Base-by-base conservation (phyloP, 78 protist species). In the Planoprotostelium fungivorum region DNA sequence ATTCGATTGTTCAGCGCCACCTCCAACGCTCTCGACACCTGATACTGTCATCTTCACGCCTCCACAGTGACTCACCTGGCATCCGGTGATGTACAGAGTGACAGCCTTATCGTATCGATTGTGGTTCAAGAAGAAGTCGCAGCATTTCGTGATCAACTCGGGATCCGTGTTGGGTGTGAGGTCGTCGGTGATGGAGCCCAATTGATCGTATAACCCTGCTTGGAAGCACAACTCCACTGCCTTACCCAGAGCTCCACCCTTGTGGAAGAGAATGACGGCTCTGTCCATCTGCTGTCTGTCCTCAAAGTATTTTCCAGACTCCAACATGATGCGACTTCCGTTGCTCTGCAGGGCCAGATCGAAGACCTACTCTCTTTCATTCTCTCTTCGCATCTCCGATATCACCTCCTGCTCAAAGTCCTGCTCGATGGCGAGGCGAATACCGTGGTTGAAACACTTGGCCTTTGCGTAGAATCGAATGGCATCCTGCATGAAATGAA, bases 211-310 rank as follows among this genome's bases (percentile, higher is more conserved):
- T 31, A 90, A 90, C 84, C 89, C 63, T 28, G 85, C 35, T 1
- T 83, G 89, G 94, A 97, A 91, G 93, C 96, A 93, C 86, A 96
- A 38, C 1, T 94, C 94, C 38, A 96, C 16, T 25, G 97, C 97
- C 83, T 39, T n/a, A 25, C 83, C n/a, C 28, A 89, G 28, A 10
- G 86, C 9, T n/a, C 98, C 98, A 29, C 92, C 96, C 35, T 91
- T 89, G 36, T 93, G 94, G 91, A 93, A 96, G 51, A 96, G 95
- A 0, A 37, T 5, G 25, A 94, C 91, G 28, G 98, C 97, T 88
- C 90, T 88, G 73, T 51, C 73, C 73, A 51, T 51, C 73, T 51
- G 73, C 73, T 51, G 31, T 51, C 73, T 51, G 73, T 51, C 73
- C 73, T 51, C 73, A 36, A 93, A 91, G 84, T 39, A 93, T 0